phyloP scores from a whole-genome alignment of 495 filamentous ascomycete genomes.

The Niebla homalea region DNA sequence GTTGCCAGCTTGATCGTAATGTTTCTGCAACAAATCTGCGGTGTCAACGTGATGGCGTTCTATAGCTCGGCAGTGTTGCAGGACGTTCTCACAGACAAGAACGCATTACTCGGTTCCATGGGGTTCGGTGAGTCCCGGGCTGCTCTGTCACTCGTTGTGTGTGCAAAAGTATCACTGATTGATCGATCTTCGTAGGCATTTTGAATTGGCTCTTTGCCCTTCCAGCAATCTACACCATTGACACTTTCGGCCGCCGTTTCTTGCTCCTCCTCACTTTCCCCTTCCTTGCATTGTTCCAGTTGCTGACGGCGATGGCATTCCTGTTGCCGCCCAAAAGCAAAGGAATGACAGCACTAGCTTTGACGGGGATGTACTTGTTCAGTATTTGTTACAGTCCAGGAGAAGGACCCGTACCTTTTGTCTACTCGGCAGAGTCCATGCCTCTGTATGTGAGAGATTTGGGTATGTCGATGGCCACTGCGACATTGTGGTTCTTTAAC shows the following conservation, averaged over 20 bases:
- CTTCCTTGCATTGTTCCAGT: constrained; percentile 42
- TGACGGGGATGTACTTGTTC: constrained; percentile 33
- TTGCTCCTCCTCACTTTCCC: constrained; percentile 55
- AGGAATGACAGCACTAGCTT: constrained; percentile 33
- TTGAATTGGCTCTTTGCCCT: constrained; percentile 53
- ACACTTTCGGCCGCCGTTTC: constrained; percentile 49
- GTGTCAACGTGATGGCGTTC: constrained; percentile 31
- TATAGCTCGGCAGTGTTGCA: constrained; percentile 29
- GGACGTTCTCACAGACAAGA: constrained; percentile 34
- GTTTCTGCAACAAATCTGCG: constrained; percentile 40
- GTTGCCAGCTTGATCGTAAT: constrained; percentile 38
- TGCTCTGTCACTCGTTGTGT: no score
- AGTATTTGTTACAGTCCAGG: constrained; percentile 42
- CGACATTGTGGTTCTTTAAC: constrained; percentile 33
- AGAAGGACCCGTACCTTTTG: constrained; percentile 26
- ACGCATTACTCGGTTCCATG: constrained; percentile 38
- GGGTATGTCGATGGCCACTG: constrained; percentile 14
- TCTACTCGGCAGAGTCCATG: constrained; percentile 46
- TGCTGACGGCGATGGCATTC: constrained; percentile 46
- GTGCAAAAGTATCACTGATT: no score
- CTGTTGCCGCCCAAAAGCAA: constrained; percentile 28
- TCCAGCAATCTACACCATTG: constrained; percentile 56
- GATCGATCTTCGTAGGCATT: constrained; percentile 14
- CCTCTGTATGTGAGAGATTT: constrained; percentile 49
- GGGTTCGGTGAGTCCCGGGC: constrained; percentile 35